These are phyloP conservation scores for Taiozyma onychis DNA, from an alignment of 1,139 yeast species.

Conservation along the genomic window DNA sequence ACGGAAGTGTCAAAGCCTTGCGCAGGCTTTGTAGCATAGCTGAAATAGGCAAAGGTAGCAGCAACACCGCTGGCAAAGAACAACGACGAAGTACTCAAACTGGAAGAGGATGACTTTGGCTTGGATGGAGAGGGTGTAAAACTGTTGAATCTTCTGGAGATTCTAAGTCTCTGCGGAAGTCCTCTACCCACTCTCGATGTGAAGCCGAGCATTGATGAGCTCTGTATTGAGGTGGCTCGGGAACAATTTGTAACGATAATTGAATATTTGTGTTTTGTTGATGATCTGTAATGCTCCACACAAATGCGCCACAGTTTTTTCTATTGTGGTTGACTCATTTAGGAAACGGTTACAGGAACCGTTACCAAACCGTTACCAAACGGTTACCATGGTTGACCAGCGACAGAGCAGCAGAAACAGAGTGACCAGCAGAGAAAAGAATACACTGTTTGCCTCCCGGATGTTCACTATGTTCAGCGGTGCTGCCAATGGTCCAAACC, in stretches of 20 bases:
- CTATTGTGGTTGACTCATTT: background rate
- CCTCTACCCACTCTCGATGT: background rate
- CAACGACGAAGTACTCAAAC: slow-evolving; percentile 4
- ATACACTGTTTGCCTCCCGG: no score
- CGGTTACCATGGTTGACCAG: background rate
- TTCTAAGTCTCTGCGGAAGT: background rate
- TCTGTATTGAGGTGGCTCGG: background rate
- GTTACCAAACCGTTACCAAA: no score
- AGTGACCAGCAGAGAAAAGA: no score
- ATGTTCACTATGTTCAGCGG: background rate
- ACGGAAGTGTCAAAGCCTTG: slow-evolving; percentile 16
- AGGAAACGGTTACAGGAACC: background rate
- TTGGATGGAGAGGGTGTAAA: background rate
- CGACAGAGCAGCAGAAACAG: background rate
- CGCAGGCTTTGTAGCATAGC: background rate
- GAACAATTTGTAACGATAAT: background rate
- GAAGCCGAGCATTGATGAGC: background rate
- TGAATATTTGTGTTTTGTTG: background rate
- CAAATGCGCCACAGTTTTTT: background rate
- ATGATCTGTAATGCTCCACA: background rate
- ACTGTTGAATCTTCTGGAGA: slow-evolving; percentile 3
- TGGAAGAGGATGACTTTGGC: background rate
- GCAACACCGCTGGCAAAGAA: slow-evolving; percentile 17
- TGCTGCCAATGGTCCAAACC: no score
- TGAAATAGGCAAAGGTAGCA: slow-evolving; percentile 9